Evolutionary conservation across 2,329 filamentous ascomycete genomes (phyloP).

Genomic region (Talaromyces sp.): DNA sequence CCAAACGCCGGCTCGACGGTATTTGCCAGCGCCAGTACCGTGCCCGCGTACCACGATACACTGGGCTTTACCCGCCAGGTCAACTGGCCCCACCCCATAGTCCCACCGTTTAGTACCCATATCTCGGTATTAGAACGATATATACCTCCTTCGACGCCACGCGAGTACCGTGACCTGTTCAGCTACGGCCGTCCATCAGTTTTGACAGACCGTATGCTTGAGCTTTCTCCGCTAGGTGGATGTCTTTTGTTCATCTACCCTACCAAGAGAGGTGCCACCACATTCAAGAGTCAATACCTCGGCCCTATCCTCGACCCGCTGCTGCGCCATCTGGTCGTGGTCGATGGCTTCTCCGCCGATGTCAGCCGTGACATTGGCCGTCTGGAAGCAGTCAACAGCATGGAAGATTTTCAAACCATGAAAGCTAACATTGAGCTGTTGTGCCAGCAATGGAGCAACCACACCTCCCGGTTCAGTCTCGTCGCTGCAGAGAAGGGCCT

Average conservation of each 20-base stretch:
- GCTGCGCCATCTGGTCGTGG: slow-evolving; percentile 53
- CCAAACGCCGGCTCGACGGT: slow-evolving; percentile 37
- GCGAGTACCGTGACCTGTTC: slow-evolving; percentile 58
- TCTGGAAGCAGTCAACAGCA: slow-evolving; percentile 48
- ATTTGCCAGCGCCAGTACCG: slow-evolving; percentile 57
- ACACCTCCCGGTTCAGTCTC: slow-evolving; percentile 37
- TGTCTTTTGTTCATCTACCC: slow-evolving; percentile 60
- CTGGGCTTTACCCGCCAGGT: slow-evolving; percentile 38
- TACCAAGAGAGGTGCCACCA: slow-evolving; percentile 51
- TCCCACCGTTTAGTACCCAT: slow-evolving; percentile 56
- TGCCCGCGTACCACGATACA: slow-evolving; percentile 54
- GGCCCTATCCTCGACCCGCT: slow-evolving; percentile 58
- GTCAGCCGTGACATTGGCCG: slow-evolving; percentile 50
- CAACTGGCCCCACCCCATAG: slow-evolving; percentile 53
- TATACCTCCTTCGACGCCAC: slow-evolving; percentile 55
- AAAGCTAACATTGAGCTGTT: slow-evolving; percentile 35
- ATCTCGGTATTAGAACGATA: slow-evolving; percentile 60
- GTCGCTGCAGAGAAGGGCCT: slow-evolving; percentile 48
- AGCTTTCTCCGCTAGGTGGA: slow-evolving; percentile 53
- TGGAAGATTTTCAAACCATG: slow-evolving; percentile 52
- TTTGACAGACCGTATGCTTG: slow-evolving; percentile 55
- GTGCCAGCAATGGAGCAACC: slow-evolving; percentile 34
- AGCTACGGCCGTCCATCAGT: slow-evolving; percentile 49
- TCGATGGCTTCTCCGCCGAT: slow-evolving; percentile 55
- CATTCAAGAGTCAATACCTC: slow-evolving; percentile 56